Conservation (phyloP, 345 rosid species). For the Sisymbrium irio region DNA sequence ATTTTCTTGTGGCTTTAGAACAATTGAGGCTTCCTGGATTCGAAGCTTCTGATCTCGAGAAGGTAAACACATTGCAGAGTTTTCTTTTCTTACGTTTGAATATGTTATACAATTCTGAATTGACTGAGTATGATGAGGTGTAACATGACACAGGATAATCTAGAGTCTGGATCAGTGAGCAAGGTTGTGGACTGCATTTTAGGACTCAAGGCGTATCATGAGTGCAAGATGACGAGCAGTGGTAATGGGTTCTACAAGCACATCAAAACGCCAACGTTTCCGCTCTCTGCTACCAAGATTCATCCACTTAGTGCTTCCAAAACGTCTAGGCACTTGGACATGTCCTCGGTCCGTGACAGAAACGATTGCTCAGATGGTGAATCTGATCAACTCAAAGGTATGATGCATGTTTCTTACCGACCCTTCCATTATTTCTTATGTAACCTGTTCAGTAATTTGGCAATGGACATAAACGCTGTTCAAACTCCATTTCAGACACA, state of each 20-base stretch:
- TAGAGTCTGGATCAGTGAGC: constrained; percentile 73
- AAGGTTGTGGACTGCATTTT: constrained; percentile 88
- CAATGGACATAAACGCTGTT: neutral
- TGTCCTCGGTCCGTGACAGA: constrained; percentile 42
- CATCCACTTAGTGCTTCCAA: constrained; percentile 37
- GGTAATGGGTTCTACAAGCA: constrained; percentile 56
- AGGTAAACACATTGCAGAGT: constrained; percentile 41
- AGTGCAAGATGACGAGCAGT: constrained; percentile 52
- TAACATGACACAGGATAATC: constrained; percentile 52
- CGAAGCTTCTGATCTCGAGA: constrained; percentile 95
- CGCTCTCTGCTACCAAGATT: constrained; percentile 45
- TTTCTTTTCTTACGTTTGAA: neutral
- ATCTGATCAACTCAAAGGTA: constrained; percentile 50
- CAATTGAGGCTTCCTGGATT: constrained; percentile 80
- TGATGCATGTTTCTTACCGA: neutral
- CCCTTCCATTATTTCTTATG: neutral
- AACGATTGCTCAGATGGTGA: constrained; percentile 36
- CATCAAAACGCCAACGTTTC: constrained; percentile 55
- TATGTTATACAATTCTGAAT: neutral
- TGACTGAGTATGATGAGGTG: constrained; percentile 17
- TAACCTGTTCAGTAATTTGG: neutral
- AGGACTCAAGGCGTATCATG: constrained; percentile 70
- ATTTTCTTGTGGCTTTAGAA: constrained; percentile 77
- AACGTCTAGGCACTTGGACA: constrained; percentile 60
- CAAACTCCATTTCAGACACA: neutral